Evolutionary conservation across 2,329 filamentous ascomycete genomes (phyloP), one percentile per base, ranked within the genome.

Genomic region (Verticillium albo-atrum): DNA sequence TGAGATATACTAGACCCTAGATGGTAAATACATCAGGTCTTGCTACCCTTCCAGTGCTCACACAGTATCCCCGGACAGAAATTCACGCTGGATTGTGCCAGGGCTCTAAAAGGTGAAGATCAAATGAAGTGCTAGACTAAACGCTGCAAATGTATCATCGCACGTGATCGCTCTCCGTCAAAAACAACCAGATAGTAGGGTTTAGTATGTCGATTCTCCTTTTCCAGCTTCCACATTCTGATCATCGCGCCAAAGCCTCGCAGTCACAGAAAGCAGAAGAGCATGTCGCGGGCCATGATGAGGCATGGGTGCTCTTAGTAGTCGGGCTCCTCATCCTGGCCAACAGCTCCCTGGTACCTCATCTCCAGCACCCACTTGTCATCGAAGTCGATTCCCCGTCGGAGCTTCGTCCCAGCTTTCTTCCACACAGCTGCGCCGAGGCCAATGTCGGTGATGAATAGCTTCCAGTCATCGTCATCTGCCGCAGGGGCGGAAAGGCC

Each of bases 311-410:
- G 9, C 3, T 17, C 25, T 51, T 25, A 57, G 30, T 57, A 57
- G 23, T 57, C 55, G 6, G 42, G 35, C 17, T 51, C 54, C 23
- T 47, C 37, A 7, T 30, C 55, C 25, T 26, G 17, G 14, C 30
- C 42, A n/a, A 20, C 26, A 6, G 17, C 27, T 4, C 77, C 75
- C 23, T 76, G 76, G 61, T 83, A 84, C 61, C 73, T 76, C 74
- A 95, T 84, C 67, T 89, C 86, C 15, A 96, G 81, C 63, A 95
- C 87, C 94, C 94, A 98, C 64, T 88, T 85, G 61, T 88, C 87
- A 26, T 91, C 92, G 79, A 97, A 98, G 67, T 93, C 92, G 59
- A 97, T 89, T 0, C 92, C 92, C 64, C 91, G 88, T 23, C 92
- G 86, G 56, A 92, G 85, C 70, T 90, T 88, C 4, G 90, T 91